Evolutionary conservation across 805 yeast genomes (phyloP).

Genomic region (Candida coquimbonensis): DNA sequence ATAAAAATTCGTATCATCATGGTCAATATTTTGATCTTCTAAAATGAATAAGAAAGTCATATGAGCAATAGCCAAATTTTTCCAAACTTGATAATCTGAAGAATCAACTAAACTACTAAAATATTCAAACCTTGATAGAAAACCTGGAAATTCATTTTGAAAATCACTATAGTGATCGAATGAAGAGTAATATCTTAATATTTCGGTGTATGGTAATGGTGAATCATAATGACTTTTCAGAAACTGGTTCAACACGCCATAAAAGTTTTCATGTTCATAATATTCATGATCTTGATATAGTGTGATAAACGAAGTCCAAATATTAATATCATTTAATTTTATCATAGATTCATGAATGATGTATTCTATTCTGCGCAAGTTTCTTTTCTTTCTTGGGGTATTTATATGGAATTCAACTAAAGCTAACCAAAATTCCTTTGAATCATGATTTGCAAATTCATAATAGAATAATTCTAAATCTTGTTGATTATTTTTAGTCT

Average conservation of each 20-base stretch:
- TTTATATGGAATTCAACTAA: not conserved
- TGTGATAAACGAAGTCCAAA: constrained; percentile 11
- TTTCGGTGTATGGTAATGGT: constrained; percentile 10
- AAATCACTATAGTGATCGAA: too few relatives aligned
- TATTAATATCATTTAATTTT: not conserved
- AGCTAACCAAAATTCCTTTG: constrained; percentile 6
- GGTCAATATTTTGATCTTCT: not conserved
- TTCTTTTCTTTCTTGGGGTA: constrained; percentile 10
- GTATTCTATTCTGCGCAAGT: not conserved
- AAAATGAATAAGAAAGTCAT: not conserved
- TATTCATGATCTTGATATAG: not conserved
- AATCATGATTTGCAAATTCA: constrained; percentile 2
- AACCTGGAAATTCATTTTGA: not conserved
- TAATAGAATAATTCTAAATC: constrained; percentile 32
- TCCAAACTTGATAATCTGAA: constrained; percentile 28
- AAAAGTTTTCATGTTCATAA: too few relatives aligned
- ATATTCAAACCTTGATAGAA: constrained; percentile 1
- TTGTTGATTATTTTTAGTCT: constrained; percentile 25
- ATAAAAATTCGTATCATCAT: too few relatives aligned
- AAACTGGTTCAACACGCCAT: constrained; percentile 4
- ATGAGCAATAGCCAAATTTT: constrained; percentile 22
- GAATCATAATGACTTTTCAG: constrained; percentile 8
- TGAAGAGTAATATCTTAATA: not conserved
- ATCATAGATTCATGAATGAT: too few relatives aligned
- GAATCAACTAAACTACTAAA: not conserved